A percentile compares a stretch with the other conserved stretches of the same genome.
These are phyloP conservation scores for Termitomyces sp. DNA, from an alignment of 768 basidiomycete genomes.

Conservation along the genomic window DNA sequence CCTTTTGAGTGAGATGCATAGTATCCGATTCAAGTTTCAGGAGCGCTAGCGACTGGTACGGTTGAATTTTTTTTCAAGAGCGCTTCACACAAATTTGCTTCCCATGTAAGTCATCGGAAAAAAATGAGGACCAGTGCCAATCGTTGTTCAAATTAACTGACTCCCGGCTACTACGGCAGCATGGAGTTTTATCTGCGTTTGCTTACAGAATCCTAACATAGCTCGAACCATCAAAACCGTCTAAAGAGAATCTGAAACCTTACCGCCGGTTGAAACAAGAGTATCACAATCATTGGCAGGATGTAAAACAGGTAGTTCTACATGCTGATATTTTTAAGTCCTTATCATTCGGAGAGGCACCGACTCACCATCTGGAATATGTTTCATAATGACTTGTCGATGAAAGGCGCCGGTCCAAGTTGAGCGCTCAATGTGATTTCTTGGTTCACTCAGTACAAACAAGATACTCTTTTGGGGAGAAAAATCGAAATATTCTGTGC, in stretches of 20 bases:
- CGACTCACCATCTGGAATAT: background rate
- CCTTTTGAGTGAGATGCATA: background rate
- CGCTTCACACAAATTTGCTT: background rate
- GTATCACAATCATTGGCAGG: background rate
- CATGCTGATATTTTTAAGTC: background rate
- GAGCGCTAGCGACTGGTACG: background rate
- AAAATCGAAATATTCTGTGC: background rate
- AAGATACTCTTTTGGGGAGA: background rate
- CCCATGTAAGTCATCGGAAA: background rate
- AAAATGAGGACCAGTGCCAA: no score
- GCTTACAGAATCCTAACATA: no score
- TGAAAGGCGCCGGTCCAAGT: background rate
- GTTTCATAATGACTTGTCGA: background rate
- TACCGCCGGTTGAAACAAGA: background rate
- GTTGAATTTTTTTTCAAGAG: background rate
- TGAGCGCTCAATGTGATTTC: background rate
- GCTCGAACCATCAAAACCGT: background rate
- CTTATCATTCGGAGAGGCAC: background rate
- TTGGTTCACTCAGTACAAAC: background rate
- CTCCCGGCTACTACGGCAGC: no score
- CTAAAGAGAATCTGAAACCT: background rate
- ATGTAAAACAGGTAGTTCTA: background rate
- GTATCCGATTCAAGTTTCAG: background rate
- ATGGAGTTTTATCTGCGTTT: no score
- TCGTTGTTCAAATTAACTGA: no score